Conservation (phyloP, 768 basidiomycete species). For the Postia placenta region DNA sequence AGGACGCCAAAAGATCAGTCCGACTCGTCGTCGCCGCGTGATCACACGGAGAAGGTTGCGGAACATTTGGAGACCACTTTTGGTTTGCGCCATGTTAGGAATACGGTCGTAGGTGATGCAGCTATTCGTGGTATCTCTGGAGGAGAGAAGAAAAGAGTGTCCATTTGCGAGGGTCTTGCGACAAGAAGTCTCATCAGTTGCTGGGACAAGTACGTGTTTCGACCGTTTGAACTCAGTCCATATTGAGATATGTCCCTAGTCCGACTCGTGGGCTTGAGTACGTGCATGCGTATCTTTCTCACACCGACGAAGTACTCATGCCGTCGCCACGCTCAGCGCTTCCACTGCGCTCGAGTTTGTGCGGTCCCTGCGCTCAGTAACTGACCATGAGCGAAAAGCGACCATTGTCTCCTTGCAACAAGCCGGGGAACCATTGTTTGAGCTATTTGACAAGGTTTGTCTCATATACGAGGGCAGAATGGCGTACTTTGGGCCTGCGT, state of each 20-base stretch:
- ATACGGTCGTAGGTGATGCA: constrained; percentile 75
- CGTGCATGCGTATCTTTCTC: background rate
- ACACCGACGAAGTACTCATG: background rate
- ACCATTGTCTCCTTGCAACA: constrained; percentile 83
- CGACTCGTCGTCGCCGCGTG: constrained; percentile 33
- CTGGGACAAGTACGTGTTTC: constrained; percentile 72
- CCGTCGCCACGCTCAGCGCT: constrained; percentile 16
- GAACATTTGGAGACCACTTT: constrained; percentile 63
- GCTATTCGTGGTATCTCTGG: constrained; percentile 67
- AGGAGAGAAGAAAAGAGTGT: constrained; percentile 75
- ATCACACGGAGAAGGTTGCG: constrained; percentile 35
- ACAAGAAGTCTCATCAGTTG: constrained; percentile 54
- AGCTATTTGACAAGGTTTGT: constrained; percentile 75
- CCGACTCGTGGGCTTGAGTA: constrained; percentile 44
- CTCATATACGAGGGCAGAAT: constrained; percentile 70
- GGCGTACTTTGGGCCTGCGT: constrained; percentile 68
- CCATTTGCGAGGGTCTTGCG: constrained; percentile 63
- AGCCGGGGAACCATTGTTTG: constrained; percentile 62
- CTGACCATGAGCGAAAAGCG: constrained; percentile 37
- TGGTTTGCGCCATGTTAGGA: constrained; percentile 65
- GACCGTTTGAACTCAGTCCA: background rate
- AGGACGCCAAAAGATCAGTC: constrained; percentile 57
- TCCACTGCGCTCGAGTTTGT: constrained; percentile 57
- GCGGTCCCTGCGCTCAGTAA: constrained; percentile 47
- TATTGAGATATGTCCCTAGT: constrained; percentile 21